Percentiles rank a stretch among this genome's conserved stretches.
Conservation (phyloP, 768 basidiomycete genomes). For the Chiua virens region DNA sequence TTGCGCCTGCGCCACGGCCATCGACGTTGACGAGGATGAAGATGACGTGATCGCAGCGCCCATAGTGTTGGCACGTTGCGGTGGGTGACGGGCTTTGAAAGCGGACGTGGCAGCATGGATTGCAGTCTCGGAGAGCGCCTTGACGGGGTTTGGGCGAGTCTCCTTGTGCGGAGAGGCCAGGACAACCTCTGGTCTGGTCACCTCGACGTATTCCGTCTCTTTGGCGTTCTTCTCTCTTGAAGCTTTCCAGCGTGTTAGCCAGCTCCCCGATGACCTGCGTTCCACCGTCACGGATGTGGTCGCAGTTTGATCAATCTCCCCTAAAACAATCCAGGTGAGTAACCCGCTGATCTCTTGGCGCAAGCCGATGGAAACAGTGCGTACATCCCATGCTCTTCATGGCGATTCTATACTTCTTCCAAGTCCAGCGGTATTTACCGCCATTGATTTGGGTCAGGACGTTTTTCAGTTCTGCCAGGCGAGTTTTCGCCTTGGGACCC, state of each 20-base stretch:
- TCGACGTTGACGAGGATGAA: background rate
- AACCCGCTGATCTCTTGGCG: background rate
- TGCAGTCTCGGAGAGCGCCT: slow-evolving; percentile 33
- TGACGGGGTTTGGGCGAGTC: slow-evolving; percentile 34
- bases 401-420: slow-evolving; percentile 80
- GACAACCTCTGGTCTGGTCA: slow-evolving; percentile 20
- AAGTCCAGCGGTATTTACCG: slow-evolving; percentile 77
- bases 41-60: slow-evolving; percentile 18
- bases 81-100: slow-evolving; percentile 27
- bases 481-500: slow-evolving; percentile 64
- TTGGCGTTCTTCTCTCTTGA: slow-evolving; percentile 36
- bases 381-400: slow-evolving; percentile 81
- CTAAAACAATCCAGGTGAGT: slow-evolving; percentile 34
- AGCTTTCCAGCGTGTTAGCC: slow-evolving; percentile 50
- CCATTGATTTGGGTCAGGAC: slow-evolving; percentile 75
- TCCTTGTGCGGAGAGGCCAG: slow-evolving; percentile 31
- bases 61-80: slow-evolving; percentile 32
- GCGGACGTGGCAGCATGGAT: slow-evolving; percentile 29
- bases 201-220: slow-evolving; percentile 32
- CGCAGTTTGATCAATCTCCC: slow-evolving; percentile 61
- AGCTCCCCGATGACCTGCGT: slow-evolving; percentile 46
- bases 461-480: slow-evolving; percentile 67
- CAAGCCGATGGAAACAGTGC: slow-evolving; percentile 27
- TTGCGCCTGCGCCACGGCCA: slow-evolving; percentile 5
- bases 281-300: slow-evolving; percentile 65